Conservation (phyloP, 495 filamentous ascomycete genomes). For the Penicillium tannophilum region DNA sequence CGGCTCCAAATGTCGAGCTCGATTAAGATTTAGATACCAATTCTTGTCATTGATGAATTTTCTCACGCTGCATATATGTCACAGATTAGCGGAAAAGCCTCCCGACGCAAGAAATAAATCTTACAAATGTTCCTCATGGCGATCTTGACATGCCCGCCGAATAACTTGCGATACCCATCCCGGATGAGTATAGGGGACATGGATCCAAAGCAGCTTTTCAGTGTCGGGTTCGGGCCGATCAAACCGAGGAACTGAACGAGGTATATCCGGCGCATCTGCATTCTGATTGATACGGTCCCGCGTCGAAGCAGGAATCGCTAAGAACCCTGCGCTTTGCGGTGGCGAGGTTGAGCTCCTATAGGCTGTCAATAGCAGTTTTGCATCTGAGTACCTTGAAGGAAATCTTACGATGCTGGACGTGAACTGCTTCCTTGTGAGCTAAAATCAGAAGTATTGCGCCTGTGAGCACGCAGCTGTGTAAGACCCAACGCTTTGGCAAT, state of each 20-base stretch:
- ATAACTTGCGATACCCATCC: constrained; percentile 59
- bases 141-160: constrained; percentile 22
- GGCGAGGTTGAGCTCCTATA: constrained; percentile 22
- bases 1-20: constrained; percentile 49
- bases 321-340: constrained; percentile 24
- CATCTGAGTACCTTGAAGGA: background rate
- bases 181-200: constrained; percentile 66
- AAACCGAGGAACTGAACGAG: constrained; percentile 38
- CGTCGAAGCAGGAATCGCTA: constrained; percentile 29
- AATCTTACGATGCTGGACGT: constrained; percentile 27
- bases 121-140: constrained; percentile 36
- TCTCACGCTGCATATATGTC: constrained; percentile 41
- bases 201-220: constrained; percentile 65
- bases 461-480: constrained; percentile 16
- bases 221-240: constrained; percentile 42
- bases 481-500: constrained; percentile 18
- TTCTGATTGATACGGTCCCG: constrained; percentile 31
- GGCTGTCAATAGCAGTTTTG: background rate
- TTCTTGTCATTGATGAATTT: constrained; percentile 51
- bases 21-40: constrained; percentile 48
- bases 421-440: constrained; percentile 23
- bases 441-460: constrained; percentile 20
- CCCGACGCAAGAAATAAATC: background rate
- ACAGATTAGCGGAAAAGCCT: background rate
- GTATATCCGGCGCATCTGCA: constrained; percentile 26